phyloP scores from a whole-genome alignment of 768 basidiomycete genomes.

The Pleurotus tuber-regium region DNA sequence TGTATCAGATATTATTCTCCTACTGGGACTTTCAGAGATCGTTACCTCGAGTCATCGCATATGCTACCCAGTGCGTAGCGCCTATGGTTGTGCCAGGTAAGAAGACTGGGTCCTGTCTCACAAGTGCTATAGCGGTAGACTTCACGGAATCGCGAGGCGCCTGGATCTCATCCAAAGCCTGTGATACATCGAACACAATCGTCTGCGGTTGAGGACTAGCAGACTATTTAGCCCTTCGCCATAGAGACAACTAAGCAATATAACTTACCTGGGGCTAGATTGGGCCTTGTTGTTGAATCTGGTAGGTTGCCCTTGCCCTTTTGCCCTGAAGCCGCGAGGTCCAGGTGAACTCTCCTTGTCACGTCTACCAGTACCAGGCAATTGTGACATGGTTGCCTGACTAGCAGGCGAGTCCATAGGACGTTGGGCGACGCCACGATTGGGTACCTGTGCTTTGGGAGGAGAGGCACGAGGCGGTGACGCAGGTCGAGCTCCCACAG shows the following conservation, averaged over 20 bases:
- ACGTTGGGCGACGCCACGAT: slow-evolving; percentile 34
- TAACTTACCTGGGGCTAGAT: slow-evolving; percentile 58
- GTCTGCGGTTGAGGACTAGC: slow-evolving; percentile 62
- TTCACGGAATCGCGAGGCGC: slow-evolving; percentile 76
- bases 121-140: slow-evolving; percentile 87
- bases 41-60: slow-evolving; percentile 84
- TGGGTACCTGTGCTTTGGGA: slow-evolving; percentile 46
- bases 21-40: no score
- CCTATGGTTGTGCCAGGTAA: slow-evolving; percentile 86
- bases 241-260: not conserved
- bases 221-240: not conserved
- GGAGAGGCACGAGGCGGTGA: slow-evolving; percentile 62
- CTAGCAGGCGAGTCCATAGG: slow-evolving; percentile 52
- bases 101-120: slow-evolving; percentile 83
- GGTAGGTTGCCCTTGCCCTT: slow-evolving; percentile 34
- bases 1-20: no score
- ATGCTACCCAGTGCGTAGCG: slow-evolving; percentile 90
- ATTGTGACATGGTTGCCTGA: slow-evolving; percentile 31
- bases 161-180: slow-evolving; percentile 69
- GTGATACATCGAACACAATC: slow-evolving; percentile 75
- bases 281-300: slow-evolving; percentile 43
- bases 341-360: slow-evolving; percentile 75
- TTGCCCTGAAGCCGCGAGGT: slow-evolving; percentile 43
- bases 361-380: slow-evolving; percentile 31
- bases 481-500: slow-evolving; percentile 39